Evolutionary conservation across 805 yeast species (phyloP), one percentile per base, ranked within the genome.

Genomic region (Priceomyces carsonii): DNA sequence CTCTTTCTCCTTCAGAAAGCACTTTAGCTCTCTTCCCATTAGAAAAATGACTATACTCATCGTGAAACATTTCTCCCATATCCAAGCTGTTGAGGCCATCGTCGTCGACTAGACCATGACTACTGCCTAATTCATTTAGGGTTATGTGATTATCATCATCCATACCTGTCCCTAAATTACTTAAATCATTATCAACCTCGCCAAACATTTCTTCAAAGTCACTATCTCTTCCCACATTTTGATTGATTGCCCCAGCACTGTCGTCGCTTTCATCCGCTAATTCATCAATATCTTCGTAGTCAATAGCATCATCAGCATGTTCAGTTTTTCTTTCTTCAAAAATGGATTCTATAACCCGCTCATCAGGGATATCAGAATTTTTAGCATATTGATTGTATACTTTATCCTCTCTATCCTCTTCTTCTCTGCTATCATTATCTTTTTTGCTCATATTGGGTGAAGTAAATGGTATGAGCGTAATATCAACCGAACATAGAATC

Each of bases 271-370:
- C 96, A 16, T 90, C 97, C 0, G 97, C 97, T 32, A 90, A 66
- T 58, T 90, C 97, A 47, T 90, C 97, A 51, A 86, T 95, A 55
- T 87, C 96, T 52, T 87, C 96, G 55, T 85, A 91, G 59, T 91
- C 98, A 20, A 89, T 69, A 7, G 99, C 99, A 57, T 90, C 91
- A 5, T 79, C 96, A 1, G 93, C 90, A 59, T 90, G 98, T 36
- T 74, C 72, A 2, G 85, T 65, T 22, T 50, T 48, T 18, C 55
- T 44, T 23, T 61, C 65, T 36, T 40, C 45, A 42, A 65, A 68
- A 28, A 68, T 68, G 19, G 63, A 59, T 33, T 64, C 67, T 9
- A 68, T 62, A 20, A 59, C 57, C 32, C 55, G 56, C 29, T 62
- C 71, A 33, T 61, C 67, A 3, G 66, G 69, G 8, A 63, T 57